These are phyloP conservation scores for Fraxinus paxiana DNA, from an alignment of 305 asterid genomes.

Conservation along the genomic window DNA sequence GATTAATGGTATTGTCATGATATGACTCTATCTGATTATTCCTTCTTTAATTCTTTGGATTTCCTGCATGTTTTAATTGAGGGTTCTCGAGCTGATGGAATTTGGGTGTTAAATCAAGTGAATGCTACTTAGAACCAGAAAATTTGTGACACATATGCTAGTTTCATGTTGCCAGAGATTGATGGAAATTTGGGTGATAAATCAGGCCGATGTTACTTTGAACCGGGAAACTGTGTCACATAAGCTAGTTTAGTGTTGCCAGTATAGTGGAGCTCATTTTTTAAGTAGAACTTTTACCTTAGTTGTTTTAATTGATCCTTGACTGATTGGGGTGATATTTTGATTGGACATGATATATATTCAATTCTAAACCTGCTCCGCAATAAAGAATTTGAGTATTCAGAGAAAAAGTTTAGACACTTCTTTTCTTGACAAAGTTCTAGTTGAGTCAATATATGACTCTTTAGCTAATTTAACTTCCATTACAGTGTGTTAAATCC, in stretches of 20 bases:
- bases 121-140: neutral
- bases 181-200: neutral
- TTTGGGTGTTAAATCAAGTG: neutral
- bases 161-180: neutral
- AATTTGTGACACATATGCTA: neutral
- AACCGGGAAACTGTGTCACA: neutral
- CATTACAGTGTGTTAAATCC: neutral
- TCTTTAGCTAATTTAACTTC: no score
- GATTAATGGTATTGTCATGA: neutral
- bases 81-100: neutral
- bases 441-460: no score
- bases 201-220: neutral
- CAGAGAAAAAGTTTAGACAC: neutral
- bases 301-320: neutral
- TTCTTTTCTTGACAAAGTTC: no score
- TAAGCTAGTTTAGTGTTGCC: neutral
- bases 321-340: neutral
- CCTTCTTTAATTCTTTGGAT: slow-evolving; percentile 1
- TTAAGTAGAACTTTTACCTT: neutral
- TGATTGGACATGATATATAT: neutral
- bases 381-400: neutral
- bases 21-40: neutral
- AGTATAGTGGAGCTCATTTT: neutral
- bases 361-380: neutral
- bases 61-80: neutral